phyloP scores from a whole-genome alignment of 169 alveolate genomes.

The Cryptosporidium muris region DNA sequence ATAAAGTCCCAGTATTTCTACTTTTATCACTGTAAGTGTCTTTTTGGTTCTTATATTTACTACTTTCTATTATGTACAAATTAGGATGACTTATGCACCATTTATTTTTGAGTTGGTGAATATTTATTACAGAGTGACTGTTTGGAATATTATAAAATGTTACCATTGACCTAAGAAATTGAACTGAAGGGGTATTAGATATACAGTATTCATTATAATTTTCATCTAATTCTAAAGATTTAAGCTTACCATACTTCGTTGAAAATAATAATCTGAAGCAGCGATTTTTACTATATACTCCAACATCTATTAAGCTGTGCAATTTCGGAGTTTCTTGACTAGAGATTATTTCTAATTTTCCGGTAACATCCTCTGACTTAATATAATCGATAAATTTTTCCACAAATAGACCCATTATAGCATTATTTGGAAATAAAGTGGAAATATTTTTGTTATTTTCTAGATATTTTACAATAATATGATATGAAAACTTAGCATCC shows the following conservation, averaged over 20 bases:
- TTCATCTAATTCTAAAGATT: conserved; percentile 37
- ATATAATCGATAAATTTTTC: conserved; percentile 14
- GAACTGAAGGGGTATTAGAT: conserved; percentile 14
- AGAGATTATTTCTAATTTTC: background rate
- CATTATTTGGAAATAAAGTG: conserved; percentile 38
- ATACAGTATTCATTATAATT: background rate
- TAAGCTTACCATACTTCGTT: conserved; percentile 46
- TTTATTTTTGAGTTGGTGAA: background rate
- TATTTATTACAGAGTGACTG: too few species aligned
- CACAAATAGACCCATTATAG: conserved; percentile 26
- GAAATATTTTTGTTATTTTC: conserved; percentile 20
- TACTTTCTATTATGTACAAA: background rate
- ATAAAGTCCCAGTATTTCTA: background rate
- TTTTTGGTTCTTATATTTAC: background rate
- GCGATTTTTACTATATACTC: conserved; percentile 72
- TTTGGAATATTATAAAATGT: conserved; percentile 24
- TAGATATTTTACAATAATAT: conserved; percentile 67
- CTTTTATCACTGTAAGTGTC: background rate
- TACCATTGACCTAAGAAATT: conserved; percentile 46
- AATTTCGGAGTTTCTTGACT: background rate
- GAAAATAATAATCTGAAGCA: conserved; percentile 73
- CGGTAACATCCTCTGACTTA: background rate
- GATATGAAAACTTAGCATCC: conserved; percentile 64
- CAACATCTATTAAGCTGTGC: conserved; percentile 58
- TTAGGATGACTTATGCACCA: background rate